These are phyloP conservation scores for Paramyrothecium sp. DNA, from an alignment of 2,329 filamentous ascomycete genomes.

Conservation along the genomic window DNA sequence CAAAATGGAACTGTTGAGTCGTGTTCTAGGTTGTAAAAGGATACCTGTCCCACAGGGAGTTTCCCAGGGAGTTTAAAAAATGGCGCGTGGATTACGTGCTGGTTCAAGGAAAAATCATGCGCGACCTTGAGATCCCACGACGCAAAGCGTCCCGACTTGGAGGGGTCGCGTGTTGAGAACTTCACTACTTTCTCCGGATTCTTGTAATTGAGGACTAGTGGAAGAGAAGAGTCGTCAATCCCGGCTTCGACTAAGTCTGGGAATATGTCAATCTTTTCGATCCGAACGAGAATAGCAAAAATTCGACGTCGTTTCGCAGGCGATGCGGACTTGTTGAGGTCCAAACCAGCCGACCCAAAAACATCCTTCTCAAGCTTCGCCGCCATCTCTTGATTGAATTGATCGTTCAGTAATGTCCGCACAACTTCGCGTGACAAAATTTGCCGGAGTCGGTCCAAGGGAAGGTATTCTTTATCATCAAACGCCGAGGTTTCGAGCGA, in stretches of 20 bases:
- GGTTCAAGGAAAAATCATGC: background rate
- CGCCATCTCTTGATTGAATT: background rate
- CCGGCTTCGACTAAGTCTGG: background rate
- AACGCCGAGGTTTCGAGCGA: background rate
- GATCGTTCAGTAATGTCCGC: background rate
- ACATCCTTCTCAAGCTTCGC: background rate
- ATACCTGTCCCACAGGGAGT: too few relatives aligned
- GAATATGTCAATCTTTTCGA: background rate
- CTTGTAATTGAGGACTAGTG: background rate
- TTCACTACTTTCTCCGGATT: too few relatives aligned
- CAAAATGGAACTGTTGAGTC: background rate
- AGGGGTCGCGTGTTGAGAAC: background rate
- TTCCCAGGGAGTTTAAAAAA: background rate
- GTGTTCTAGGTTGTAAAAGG: background rate
- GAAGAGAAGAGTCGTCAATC: background rate
- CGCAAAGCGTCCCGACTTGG: background rate
- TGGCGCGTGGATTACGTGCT: background rate
- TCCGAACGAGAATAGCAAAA: background rate
- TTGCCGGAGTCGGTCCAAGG: background rate
- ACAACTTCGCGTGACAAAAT: background rate
- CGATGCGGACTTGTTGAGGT: background rate
- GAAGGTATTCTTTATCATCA: background rate
- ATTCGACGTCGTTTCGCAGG: background rate
- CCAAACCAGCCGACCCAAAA: background rate
- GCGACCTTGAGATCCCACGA: background rate